Base-by-base conservation (phyloP, 2,329 filamentous ascomycete species). In the Mycocentrospora acerina region DNA sequence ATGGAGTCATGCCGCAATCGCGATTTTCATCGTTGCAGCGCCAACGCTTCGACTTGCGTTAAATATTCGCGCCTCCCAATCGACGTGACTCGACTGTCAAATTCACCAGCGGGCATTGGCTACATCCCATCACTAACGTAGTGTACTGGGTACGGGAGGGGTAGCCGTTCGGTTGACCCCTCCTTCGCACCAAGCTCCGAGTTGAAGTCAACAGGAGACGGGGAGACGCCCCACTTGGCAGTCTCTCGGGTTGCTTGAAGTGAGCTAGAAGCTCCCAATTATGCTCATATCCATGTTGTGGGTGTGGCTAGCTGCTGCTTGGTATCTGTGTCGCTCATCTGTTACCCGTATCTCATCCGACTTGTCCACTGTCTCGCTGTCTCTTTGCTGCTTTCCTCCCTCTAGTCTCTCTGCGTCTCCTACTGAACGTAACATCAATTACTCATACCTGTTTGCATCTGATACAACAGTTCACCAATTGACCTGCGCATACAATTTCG, bases 81-180 rank as follows among this genome's bases (percentile, higher is more conserved):
- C 37, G 46, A 34, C 35, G 39, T 31, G 29, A 33, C 24, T 42
- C 33, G 48, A 39, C 50, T 50, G 47, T 32, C 30, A 39, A 53
- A 52, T 43, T 40, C 35, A 24, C 24, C 30, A 29, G 28, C 26
- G 37, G 27, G 44, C 40, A 64, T 64, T 64, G 59, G 60, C 48
- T 57, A 28, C 35, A 32, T 16, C 30, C 37, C 30, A 41, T 42
- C 25, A 26, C 19, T 22, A 22, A 22, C 19, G 19, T 22, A 22
- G 19, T 22, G 19, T 9, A 9, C 19, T 22, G 19, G 19, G 9
- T 22, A 22, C 19, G 19, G 19, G 42, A 50, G 47, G 46, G 38
- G 45, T 45, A 40, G 42, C 46, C 26, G 32, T 35, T 33, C 40
- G 27, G 31, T 30, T 27, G 41, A 47, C 53, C 53, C 54, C 48